Conservation (phyloP, 2,329 filamentous ascomycete species). For the Aspergillus costaricaensis region DNA sequence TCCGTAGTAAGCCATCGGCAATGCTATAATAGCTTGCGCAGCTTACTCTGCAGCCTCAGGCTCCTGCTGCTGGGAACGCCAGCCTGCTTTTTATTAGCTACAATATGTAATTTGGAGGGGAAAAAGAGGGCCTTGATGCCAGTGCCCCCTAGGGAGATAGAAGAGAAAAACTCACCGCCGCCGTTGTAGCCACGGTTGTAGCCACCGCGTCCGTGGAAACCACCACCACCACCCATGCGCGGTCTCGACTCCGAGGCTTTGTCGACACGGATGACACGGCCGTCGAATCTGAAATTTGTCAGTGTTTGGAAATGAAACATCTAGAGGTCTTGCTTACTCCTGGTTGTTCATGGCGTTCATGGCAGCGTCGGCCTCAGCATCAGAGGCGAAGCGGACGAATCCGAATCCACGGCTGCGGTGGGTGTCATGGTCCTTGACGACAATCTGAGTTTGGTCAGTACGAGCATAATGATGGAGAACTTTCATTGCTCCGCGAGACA, state of each 20-base stretch:
- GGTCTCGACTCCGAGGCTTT: constrained; percentile 72
- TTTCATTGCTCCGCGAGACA: background rate
- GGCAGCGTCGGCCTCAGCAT: constrained; percentile 46
- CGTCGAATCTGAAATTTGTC: constrained; percentile 71
- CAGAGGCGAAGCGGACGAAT: constrained; percentile 78
- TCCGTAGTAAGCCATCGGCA: background rate
- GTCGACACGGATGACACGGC: constrained; percentile 90
- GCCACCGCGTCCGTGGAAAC: constrained; percentile 49
- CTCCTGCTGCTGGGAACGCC: constrained; percentile 25
- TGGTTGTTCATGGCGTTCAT: constrained; percentile 49
- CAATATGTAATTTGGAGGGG: background rate
- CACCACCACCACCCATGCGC: constrained; percentile 27
- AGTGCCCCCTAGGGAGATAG: background rate
- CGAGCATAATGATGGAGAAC: constrained; percentile 1
- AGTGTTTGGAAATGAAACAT: constrained; percentile 11
- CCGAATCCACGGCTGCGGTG: constrained; percentile 96
- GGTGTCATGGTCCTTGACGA: constrained; percentile 97
- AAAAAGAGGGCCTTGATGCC: background rate
- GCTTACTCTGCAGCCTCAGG: constrained; percentile 6
- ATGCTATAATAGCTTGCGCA: background rate
- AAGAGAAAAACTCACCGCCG: background rate
- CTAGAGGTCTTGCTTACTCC: constrained; percentile 65
- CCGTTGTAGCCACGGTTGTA: constrained; percentile 40
- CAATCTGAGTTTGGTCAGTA: constrained; percentile 63
- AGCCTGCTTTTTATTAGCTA: constrained; percentile 9